Conservation (phyloP, 202 grass and related monocot genomes). For the Musa balbisiana region DNA sequence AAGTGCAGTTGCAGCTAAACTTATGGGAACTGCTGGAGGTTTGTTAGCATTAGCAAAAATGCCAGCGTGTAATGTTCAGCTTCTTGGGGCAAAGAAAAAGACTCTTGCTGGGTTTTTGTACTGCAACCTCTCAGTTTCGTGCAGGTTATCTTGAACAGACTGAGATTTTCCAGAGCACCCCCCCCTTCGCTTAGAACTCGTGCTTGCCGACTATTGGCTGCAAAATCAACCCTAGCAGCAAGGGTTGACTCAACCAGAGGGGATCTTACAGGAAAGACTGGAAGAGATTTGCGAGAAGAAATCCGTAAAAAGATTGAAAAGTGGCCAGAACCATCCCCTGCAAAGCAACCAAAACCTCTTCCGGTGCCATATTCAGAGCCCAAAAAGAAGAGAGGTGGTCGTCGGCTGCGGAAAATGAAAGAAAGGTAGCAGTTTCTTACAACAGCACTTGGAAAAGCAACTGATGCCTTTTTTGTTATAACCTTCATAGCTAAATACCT, state of each 20-base stretch:
- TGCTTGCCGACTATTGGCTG: conserved; percentile 54
- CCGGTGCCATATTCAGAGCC: conserved; percentile 70
- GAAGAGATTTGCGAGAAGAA: conserved; percentile 55
- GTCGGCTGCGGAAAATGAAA: conserved; percentile 74
- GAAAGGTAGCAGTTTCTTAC: conserved; percentile 39
- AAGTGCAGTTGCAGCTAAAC: conserved; percentile 60
- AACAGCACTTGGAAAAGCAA: not conserved
- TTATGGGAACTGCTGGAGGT: conserved; percentile 73
- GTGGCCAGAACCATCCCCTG: conserved; percentile 74
- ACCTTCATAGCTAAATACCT: not conserved
- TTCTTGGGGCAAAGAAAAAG: conserved; percentile 66
- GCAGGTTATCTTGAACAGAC: conserved; percentile 72
- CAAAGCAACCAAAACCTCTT: conserved; percentile 72
- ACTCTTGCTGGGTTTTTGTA: conserved; percentile 60
- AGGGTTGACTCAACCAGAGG: conserved; percentile 70
- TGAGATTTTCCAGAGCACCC: conserved; percentile 75
- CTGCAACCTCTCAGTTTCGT: conserved; percentile 56
- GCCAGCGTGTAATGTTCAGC: conserved; percentile 72
- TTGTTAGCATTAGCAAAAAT: conserved; percentile 65
- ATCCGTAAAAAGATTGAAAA: conserved; percentile 72
- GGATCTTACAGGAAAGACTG: conserved; percentile 70
- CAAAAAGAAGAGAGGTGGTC: conserved; percentile 72
- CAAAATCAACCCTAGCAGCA: conserved; percentile 72
- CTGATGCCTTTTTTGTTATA: not conserved
- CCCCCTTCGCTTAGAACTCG: conserved; percentile 54